Evolutionary conservation across 257 asterid genomes (phyloP).

Genomic region (Jasminum sambac): DNA sequence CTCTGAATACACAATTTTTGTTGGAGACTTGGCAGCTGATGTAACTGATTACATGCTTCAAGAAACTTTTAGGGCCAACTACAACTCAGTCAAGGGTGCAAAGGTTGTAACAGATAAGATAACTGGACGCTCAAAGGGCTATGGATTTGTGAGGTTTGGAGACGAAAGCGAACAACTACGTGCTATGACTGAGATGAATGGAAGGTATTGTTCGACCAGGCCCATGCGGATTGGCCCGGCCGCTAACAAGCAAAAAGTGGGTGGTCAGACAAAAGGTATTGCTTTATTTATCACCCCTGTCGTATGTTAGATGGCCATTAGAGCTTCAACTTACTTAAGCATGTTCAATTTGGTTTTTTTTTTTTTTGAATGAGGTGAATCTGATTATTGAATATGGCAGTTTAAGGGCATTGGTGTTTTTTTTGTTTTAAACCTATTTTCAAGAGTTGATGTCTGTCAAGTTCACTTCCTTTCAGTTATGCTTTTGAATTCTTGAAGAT

Average conservation of each 20-base stretch:
- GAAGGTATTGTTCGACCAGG: conserved; percentile 83
- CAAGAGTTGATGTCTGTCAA: conserved; percentile 38
- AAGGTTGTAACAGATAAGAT: conserved; percentile 84
- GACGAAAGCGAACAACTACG: conserved; percentile 85
- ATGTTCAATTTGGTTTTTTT: conserved; percentile 18
- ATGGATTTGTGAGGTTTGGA: conserved; percentile 82
- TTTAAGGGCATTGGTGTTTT: conserved; percentile 33
- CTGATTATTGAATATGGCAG: conserved; percentile 38
- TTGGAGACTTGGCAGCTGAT: conserved; percentile 95
- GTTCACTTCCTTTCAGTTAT: conserved; percentile 32
- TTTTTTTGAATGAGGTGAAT: conserved; percentile 26
- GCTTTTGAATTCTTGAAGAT: conserved; percentile 43
- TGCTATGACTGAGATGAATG: conserved; percentile 96
- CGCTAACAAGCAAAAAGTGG: conserved; percentile 73
- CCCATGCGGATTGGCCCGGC: conserved; percentile 96
- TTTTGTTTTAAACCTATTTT: conserved; percentile 36
- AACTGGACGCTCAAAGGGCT: conserved; percentile 88
- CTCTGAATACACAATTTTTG: conserved; percentile 78
- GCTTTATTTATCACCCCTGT: background rate
- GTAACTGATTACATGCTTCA: conserved; percentile 88
- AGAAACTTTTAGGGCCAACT: conserved; percentile 77
- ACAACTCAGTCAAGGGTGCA: conserved; percentile 79
- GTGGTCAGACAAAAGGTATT: conserved; percentile 70
- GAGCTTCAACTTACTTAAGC: conserved; percentile 14
- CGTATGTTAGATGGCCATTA: conserved; percentile 15